Evolutionary conservation across 352 stramenopile genomes (phyloP).

Genomic region (Phytophthora cryptogea): DNA sequence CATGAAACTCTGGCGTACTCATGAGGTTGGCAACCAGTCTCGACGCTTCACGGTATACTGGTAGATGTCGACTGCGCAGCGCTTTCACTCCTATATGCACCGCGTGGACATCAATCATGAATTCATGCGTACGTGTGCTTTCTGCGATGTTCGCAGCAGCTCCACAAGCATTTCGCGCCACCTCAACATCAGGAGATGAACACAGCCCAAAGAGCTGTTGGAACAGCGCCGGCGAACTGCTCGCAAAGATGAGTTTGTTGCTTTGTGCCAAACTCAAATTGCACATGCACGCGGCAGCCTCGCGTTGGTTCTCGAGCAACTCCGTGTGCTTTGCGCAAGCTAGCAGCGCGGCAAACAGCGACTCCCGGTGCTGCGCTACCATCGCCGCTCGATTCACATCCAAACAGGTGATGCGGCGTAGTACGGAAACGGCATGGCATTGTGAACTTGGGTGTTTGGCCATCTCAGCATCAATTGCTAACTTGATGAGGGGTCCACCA

Average conservation of each 20-base stretch:
- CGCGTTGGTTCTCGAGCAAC: constrained; percentile 87
- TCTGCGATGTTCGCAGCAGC: constrained; percentile 93
- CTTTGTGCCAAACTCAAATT: constrained; percentile 77
- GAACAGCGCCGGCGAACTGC: constrained; percentile 46
- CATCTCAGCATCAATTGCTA: constrained; percentile 61
- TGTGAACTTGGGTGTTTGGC: constrained; percentile 56
- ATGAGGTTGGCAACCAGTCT: constrained; percentile 92
- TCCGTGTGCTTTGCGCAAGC: constrained; percentile 38
- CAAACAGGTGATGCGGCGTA: constrained; percentile 86
- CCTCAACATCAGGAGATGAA: constrained; percentile 88
- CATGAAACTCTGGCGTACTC: constrained; percentile 79
- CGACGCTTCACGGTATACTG: constrained; percentile 92
- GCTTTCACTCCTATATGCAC: constrained; percentile 90
- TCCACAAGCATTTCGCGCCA: constrained; percentile 91
- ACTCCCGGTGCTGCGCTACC: constrained; percentile 54
- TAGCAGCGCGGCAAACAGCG: constrained; percentile 61
- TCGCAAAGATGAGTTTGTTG: constrained; percentile 81
- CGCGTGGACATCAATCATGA: constrained; percentile 84
- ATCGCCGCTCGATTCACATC: constrained; percentile 88
- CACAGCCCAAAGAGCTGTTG: constrained; percentile 75
- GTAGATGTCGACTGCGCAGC: constrained; percentile 89
- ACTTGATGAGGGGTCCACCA: constrained; percentile 50
- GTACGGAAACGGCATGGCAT: constrained; percentile 91
- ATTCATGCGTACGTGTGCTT: constrained; percentile 78
- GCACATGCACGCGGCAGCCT: constrained; percentile 89